A percentile compares a stretch with the other conserved stretches of the same genome.
Evolutionary conservation across 768 basidiomycete genomes (phyloP).

Genomic region (Rhodotorula toruloides): DNA sequence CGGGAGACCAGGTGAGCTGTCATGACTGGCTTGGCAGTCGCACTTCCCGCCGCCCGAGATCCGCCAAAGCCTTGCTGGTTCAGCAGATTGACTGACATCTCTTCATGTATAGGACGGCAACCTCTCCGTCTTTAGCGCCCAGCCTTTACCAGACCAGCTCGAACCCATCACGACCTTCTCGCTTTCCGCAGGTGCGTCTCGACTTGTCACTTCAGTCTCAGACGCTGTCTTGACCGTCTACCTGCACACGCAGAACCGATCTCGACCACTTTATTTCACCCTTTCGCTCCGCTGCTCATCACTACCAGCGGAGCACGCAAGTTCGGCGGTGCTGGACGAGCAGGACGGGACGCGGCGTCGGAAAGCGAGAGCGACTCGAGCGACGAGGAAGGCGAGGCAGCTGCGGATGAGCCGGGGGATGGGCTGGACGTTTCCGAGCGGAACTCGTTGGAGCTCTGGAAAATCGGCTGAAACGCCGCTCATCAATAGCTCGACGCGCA

Average conservation of each 20-base stretch:
- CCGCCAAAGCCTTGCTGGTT: not conserved
- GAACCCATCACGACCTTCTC: constrained; percentile 8
- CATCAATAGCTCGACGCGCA: not conserved
- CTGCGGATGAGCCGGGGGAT: too few relatives aligned
- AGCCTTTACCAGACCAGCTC: constrained; percentile 4
- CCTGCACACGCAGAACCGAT: not conserved
- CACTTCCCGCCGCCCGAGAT: not conserved
- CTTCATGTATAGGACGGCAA: not conserved
- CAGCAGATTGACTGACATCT: too few relatives aligned
- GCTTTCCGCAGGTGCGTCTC: not conserved
- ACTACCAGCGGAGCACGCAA: constrained; percentile 5
- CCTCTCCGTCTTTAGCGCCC: constrained; percentile 11
- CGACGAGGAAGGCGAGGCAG: too few relatives aligned
- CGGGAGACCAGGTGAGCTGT: constrained; percentile 28
- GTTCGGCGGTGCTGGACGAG: too few relatives aligned
- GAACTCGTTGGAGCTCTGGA: too few relatives aligned
- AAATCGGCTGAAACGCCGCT: too few relatives aligned
- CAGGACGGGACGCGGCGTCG: too few relatives aligned
- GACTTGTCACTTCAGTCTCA: not conserved
- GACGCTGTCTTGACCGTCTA: not conserved
- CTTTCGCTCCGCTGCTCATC: constrained; percentile 1
- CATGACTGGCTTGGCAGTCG: too few relatives aligned
- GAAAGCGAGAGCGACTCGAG: too few relatives aligned
- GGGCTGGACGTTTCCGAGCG: too few relatives aligned
- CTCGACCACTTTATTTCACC: constrained; percentile 12